Evolutionary conservation across 352 stramenopile species (phyloP).

Genomic region (Pythium rhizo-oryzae): DNA sequence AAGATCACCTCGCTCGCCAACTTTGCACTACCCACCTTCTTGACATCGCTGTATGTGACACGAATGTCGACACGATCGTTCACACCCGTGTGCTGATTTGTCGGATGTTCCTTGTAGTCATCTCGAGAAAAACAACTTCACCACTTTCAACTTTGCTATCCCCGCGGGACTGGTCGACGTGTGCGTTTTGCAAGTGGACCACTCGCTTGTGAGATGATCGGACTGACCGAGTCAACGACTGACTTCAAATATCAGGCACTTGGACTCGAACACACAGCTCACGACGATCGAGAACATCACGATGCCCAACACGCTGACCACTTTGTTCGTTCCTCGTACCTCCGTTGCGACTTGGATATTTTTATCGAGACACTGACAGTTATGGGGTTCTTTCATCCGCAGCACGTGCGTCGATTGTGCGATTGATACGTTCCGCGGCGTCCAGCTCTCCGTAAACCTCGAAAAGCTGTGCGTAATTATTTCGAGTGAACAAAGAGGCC

Average conservation of each 20-base stretch:
- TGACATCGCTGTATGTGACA: slow-evolving; percentile 7
- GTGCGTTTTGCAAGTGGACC: background rate
- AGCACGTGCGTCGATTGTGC: slow-evolving; percentile 19
- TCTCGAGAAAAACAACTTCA: slow-evolving; percentile 5
- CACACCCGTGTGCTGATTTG: too few relatives aligned
- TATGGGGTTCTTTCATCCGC: too few relatives aligned
- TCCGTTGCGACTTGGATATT: too few relatives aligned
- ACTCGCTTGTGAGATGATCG: too few relatives aligned
- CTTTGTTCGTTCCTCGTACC: slow-evolving; percentile 10
- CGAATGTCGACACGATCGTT: too few relatives aligned
- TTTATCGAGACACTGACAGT: background rate
- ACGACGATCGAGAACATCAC: slow-evolving; percentile 18
- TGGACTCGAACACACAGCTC: slow-evolving; percentile 9
- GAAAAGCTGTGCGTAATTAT: slow-evolving; percentile 17
- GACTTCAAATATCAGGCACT: background rate
- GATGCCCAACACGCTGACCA: slow-evolving; percentile 15
- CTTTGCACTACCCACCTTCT: slow-evolving; percentile 7
- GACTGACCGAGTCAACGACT: too few relatives aligned
- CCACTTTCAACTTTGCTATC: slow-evolving; percentile 14
- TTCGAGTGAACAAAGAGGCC: too few relatives aligned
- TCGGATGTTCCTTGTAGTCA: background rate
- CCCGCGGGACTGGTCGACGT: slow-evolving; percentile 4
- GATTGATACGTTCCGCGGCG: slow-evolving; percentile 13
- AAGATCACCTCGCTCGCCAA: slow-evolving; percentile 13
- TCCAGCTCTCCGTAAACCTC: slow-evolving; percentile 20